Evolutionary conservation across 2,329 filamentous ascomycete genomes (phyloP), one percentile per base, ranked within the genome.

Genomic region (Pseudofabraea citricarpa): DNA sequence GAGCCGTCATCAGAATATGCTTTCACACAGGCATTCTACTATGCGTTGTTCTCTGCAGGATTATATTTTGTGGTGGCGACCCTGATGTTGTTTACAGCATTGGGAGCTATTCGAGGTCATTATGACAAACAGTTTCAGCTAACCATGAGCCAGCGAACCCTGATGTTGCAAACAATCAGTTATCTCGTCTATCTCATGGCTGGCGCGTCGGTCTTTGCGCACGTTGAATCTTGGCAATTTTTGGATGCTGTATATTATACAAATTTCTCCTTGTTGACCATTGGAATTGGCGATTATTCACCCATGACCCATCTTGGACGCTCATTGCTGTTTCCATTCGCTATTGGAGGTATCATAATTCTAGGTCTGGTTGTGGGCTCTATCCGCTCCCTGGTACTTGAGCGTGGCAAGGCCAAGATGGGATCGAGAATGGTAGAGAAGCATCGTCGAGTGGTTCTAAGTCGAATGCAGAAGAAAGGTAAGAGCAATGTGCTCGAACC

Each of bases 141-240:
- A 19, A 90, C 85, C 0, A 78, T 83, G 41, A 85, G 84, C 48
- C 90, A 96, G 63, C 78, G 90, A 8, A 95, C 88, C 0, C 69
- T 96, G 18, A 95, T 96, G 72, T 67, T 95, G 21, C 90, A 96
- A 64, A 95, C 89, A 1, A 94, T 94, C 64, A 70, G 86, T 43
- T 87, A 94, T 58, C 82, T 95, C 40, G 66, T 87, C 37, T 95
- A 93, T 71, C 69, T 96, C 0, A 80, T 87, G 0, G 65, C 89
- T 2, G 90, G 90, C 1, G 88, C 84, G 0, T 76, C 83, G 0
- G 67, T 95, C 0, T 95, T 93, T 58, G 79, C 80, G 5, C 70
- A 69, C 2, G 74, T 93, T 3, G 84, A 95, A 48, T 74, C 66
- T 3, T 93, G 90, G 82, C 68, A 72, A 16, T 95, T 85, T 57